phyloP scores from a whole-genome alignment of 225 moss, liverwort and hornwort genomes.

The Sphagnum tenellum region DNA sequence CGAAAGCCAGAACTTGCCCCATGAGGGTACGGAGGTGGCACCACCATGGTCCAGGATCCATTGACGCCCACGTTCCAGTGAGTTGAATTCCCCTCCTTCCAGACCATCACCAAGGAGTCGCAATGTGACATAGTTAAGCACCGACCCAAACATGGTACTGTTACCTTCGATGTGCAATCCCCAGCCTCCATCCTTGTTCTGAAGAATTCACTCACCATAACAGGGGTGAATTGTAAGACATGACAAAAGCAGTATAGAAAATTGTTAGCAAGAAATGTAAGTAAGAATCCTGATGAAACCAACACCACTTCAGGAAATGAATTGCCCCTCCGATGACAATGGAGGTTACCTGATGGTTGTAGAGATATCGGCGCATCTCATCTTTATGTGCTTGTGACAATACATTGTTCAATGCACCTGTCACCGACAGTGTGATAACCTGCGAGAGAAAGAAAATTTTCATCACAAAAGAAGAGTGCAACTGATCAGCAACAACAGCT shows the following conservation, averaged over 20 bases:
- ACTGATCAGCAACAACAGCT: too few species aligned
- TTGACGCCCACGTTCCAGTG: slow-evolving; percentile 60
- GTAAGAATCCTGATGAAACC: too few species aligned
- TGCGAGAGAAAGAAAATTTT: slow-evolving; percentile 9
- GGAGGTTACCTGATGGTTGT: slow-evolving; percentile 77
- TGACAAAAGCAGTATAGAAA: too few species aligned
- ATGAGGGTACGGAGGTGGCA: slow-evolving; percentile 81
- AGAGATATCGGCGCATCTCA: slow-evolving; percentile 89
- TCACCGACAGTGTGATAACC: slow-evolving; percentile 75
- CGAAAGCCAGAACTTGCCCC: slow-evolving; percentile 99
- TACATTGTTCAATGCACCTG: slow-evolving; percentile 53
- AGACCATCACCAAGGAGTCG: slow-evolving; percentile 74
- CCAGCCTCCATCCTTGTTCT: slow-evolving; percentile 99
- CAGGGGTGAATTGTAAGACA: too few species aligned
- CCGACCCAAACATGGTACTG: slow-evolving; percentile 98
- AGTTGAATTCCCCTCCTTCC: slow-evolving; percentile 46
- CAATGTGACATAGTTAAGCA: slow-evolving; percentile 65
- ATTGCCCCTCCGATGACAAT: background rate
- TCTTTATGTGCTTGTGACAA: slow-evolving; percentile 53
- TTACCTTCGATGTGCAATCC: slow-evolving; percentile 93
- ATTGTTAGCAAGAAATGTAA: too few species aligned
- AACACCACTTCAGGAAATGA: too few species aligned
- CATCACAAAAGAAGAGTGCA: background rate
- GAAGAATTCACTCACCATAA: slow-evolving; percentile 5
- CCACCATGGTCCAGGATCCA: slow-evolving; percentile 92